Evolutionary conservation across 805 yeast genomes (phyloP).

Genomic region (Helenozyma rhizophorensis): DNA sequence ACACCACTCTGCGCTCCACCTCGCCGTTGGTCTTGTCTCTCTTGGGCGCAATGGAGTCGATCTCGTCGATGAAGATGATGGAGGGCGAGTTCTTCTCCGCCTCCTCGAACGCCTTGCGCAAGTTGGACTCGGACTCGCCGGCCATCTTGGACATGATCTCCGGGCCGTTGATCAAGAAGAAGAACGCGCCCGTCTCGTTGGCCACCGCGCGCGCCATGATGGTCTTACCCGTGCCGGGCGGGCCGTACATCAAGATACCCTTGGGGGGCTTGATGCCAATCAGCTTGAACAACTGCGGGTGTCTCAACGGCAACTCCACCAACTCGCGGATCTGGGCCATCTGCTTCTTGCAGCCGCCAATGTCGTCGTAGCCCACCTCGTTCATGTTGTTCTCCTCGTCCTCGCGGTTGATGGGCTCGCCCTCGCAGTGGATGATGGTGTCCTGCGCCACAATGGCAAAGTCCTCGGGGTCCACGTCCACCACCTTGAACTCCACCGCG

Average conservation of each 20-base stretch:
- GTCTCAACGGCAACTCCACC: constrained; percentile 96
- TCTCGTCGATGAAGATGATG: constrained; percentile 96
- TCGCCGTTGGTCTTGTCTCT: constrained; percentile 99
- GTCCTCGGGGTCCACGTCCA: constrained; percentile 96
- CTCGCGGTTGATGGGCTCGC: constrained; percentile 97
- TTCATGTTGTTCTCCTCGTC: constrained; percentile 95
- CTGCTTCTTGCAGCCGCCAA: constrained; percentile 98
- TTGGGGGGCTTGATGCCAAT: constrained; percentile 99
- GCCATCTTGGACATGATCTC: constrained; percentile 99
- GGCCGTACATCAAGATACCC: constrained; percentile 97
- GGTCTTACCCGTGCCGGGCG: constrained; percentile 99
- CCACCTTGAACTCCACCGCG: constrained; percentile 97
- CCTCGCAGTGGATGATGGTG: constrained; percentile 96
- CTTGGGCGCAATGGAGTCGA: constrained; percentile 98
- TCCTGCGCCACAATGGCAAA: constrained; percentile 98
- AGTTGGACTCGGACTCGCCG: constrained; percentile 95
- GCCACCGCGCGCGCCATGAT: constrained; percentile 99
- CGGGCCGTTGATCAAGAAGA: constrained; percentile 97
- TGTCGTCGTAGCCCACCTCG: constrained; percentile 98
- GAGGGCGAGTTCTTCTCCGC: constrained; percentile 99
- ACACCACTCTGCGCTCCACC: constrained; percentile 98
- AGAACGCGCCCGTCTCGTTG: constrained; percentile 98
- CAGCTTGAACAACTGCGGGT: constrained; percentile 95
- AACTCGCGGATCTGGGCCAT: constrained; percentile 99
- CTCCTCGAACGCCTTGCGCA: constrained; percentile 97